Evolutionary conservation across 768 basidiomycete species (phyloP).

Genomic region (Russula sp.): DNA sequence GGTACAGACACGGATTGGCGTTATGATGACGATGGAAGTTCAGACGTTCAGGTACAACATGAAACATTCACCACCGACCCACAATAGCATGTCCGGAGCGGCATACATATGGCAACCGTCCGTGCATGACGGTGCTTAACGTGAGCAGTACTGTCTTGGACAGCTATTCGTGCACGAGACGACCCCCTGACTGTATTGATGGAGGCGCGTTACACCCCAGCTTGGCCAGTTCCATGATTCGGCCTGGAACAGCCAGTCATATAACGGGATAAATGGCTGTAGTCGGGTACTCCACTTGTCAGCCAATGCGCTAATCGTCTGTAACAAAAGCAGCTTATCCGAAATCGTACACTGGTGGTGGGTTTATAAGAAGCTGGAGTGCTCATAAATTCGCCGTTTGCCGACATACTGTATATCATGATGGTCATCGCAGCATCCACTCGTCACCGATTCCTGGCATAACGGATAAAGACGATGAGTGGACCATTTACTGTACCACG

Average conservation of each 20-base stretch:
- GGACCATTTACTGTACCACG: neutral
- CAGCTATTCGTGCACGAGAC: neutral
- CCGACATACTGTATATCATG: neutral
- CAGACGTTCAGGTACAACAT: slow-evolving; percentile 7
- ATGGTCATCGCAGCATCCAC: neutral
- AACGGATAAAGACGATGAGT: neutral
- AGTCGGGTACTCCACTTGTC: neutral
- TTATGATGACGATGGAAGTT: neutral
- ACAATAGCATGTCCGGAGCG: neutral
- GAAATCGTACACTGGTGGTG: neutral
- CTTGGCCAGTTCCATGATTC: neutral
- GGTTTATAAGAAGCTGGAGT: neutral
- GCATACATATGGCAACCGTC: slow-evolving; percentile 1
- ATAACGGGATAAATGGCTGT: neutral
- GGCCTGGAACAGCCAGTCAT: neutral
- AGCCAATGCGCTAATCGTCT: neutral
- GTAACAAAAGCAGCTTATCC: neutral
- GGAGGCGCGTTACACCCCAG: neutral
- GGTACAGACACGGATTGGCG: neutral
- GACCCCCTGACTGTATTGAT: slow-evolving; percentile 3
- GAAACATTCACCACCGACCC: slow-evolving; percentile 2
- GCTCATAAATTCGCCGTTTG: neutral
- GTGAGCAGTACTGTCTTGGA: neutral
- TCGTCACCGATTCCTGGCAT: neutral
- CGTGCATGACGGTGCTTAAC: slow-evolving; percentile 9